Conservation (phyloP, 202 grass and related monocot species). For the Zizania palustris region DNA sequence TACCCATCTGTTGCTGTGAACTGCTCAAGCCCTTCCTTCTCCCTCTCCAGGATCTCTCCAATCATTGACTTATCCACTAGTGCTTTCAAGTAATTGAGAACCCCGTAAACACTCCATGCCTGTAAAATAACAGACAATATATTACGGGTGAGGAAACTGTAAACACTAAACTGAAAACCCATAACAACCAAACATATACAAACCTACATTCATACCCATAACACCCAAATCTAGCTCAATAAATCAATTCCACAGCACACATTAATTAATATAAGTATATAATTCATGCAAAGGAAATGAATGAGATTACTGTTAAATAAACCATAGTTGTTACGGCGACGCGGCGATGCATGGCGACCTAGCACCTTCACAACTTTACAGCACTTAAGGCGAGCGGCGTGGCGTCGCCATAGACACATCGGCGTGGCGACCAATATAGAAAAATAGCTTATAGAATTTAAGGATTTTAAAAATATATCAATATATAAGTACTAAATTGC, state of each 20-base stretch:
- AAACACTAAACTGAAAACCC: neutral
- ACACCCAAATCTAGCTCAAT: neutral
- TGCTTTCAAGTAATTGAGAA: slow-evolving; percentile 96
- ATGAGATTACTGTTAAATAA: neutral
- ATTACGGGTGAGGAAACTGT: neutral
- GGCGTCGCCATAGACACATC: no score
- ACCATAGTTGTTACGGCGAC: no score
- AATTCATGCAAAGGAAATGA: neutral
- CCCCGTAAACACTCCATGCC: slow-evolving; percentile 97
- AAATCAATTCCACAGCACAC: neutral
- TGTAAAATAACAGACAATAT: slow-evolving; percentile 20
- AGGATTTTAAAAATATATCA: no score
- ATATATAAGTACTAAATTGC: no score
- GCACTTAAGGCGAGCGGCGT: no score
- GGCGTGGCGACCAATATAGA: no score
- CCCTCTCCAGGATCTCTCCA: slow-evolving; percentile 83
- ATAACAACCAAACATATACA: neutral
- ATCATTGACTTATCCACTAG: slow-evolving; percentile 97
- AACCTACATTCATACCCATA: neutral
- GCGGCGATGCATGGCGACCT: no score
- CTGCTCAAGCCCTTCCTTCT: slow-evolving; percentile 92
- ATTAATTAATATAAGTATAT: neutral
- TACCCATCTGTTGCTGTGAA: slow-evolving; percentile 88
- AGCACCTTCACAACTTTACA: no score
- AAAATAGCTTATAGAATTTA: no score